These are phyloP conservation scores for Phytophthora pisi DNA, from an alignment of 352 stramenopile species.

Conservation along the genomic window DNA sequence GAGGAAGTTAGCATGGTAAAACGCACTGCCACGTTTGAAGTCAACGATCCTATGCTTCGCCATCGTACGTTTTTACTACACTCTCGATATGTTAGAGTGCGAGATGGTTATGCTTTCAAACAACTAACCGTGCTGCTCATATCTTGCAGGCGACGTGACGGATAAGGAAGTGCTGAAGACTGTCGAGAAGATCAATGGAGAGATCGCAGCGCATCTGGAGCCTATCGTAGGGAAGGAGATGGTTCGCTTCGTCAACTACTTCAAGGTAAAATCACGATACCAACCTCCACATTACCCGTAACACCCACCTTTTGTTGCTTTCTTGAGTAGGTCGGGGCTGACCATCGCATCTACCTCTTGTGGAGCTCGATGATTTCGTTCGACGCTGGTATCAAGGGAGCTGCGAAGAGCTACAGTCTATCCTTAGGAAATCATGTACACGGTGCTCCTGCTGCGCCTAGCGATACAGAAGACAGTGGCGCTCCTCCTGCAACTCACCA, in stretches of 20 bases:
- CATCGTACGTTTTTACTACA: constrained; percentile 36
- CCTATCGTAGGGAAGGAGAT: constrained; percentile 71
- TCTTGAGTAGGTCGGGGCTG: constrained; percentile 48
- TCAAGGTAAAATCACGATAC: constrained; percentile 55
- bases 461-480: constrained; percentile 4
- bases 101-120: not conserved
- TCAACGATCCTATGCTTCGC: constrained; percentile 45
- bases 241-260: constrained; percentile 61
- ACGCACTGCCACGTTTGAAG: constrained; percentile 71
- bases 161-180: constrained; percentile 49
- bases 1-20: constrained; percentile 37
- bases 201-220: constrained; percentile 63
- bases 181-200: constrained; percentile 63
- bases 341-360: constrained; percentile 71
- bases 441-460: constrained; percentile 5
- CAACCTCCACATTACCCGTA: not conserved
- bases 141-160: constrained; percentile 47
- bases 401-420: constrained; percentile 53
- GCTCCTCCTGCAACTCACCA: constrained; percentile 6
- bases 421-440: constrained; percentile 30
- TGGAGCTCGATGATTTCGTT: constrained; percentile 77
- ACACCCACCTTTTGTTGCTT: not conserved
- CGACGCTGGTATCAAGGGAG: constrained; percentile 44
- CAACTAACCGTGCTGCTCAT: not conserved
- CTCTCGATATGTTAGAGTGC: not conserved